A percentile compares a stretch with the other conserved stretches of the same genome.
Evolutionary conservation across 1,139 yeast genomes (phyloP).

Genomic region (Kodamaea sp.): DNA sequence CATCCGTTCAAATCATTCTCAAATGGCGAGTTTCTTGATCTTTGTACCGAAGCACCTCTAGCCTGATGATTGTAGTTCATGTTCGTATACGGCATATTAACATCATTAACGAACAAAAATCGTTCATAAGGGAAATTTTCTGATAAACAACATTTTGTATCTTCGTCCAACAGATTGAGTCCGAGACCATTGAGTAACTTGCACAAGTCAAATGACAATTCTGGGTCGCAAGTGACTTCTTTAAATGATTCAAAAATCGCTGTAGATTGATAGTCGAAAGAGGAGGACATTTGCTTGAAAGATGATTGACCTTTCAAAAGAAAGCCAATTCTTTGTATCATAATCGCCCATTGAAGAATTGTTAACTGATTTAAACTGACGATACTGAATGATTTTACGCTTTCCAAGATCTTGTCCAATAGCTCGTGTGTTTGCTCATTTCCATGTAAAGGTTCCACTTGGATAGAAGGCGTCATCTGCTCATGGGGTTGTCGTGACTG

Average conservation of each 20-base stretch:
- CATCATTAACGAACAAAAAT: constrained; percentile 1
- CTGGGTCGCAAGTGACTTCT: constrained; percentile 1
- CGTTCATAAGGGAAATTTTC: constrained; percentile 9
- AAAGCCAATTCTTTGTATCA: constrained; percentile 8
- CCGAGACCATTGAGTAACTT: constrained; percentile 5
- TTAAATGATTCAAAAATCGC: constrained; percentile 9
- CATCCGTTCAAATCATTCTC: too few species aligned
- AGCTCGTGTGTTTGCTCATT: constrained; percentile 9
- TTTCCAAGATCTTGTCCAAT: constrained; percentile 9
- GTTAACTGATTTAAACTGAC: constrained; percentile 3
- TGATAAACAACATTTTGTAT: not conserved
- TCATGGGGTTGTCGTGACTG: not conserved
- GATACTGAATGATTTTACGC: constrained; percentile 4
- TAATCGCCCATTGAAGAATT: constrained; percentile 14
- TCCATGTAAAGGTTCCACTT: constrained; percentile 7
- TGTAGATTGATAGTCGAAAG: constrained; percentile 14
- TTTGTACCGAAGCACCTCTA: too few species aligned
- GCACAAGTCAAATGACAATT: constrained; percentile 1
- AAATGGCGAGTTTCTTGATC: too few species aligned
- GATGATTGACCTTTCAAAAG: constrained; percentile 3
- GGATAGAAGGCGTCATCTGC: not conserved
- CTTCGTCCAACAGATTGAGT: constrained; percentile 2
- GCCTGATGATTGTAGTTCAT: not conserved
- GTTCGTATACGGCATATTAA: not conserved
- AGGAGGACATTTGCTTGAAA: constrained; percentile 7